Percentiles rank a stretch among this genome's conserved stretches.
Conservation (phyloP, 2,329 filamentous ascomycete genomes). For the Pezicula radicicola region DNA sequence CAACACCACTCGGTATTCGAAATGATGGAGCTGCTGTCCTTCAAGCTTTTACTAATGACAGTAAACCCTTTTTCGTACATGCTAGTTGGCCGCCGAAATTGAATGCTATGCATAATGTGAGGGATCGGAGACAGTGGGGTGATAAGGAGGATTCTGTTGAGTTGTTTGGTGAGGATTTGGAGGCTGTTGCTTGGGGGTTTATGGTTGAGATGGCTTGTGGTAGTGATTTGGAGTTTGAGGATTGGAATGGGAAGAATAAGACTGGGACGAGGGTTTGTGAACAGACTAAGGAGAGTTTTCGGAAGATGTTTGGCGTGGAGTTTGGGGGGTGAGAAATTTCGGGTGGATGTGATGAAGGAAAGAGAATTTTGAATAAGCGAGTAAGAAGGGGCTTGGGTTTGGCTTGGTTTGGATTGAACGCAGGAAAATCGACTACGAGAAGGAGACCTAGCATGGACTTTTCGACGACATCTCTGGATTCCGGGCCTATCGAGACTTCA, state of each 20-base stretch:
- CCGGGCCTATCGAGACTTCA: too few species aligned
- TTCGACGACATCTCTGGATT: too few species aligned
- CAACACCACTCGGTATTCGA: slow-evolving; percentile 5
- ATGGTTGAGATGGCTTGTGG: slow-evolving; percentile 20
- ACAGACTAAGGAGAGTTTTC: slow-evolving; percentile 9
- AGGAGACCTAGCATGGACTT: too few species aligned
- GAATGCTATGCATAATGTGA: slow-evolving; percentile 12
- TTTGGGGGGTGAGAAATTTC: neutral
- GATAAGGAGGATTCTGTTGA: neutral
- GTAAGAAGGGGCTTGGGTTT: too few species aligned
- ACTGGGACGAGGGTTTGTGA: slow-evolving; percentile 10
- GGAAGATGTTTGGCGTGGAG: slow-evolving; percentile 11
- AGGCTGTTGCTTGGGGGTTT: slow-evolving; percentile 13
- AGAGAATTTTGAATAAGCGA: too few species aligned
- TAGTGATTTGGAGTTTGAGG: slow-evolving; percentile 6
- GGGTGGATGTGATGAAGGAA: too few species aligned
- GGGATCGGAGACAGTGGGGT: slow-evolving; percentile 12
- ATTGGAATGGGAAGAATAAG: slow-evolving; percentile 13
- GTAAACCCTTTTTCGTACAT: slow-evolving; percentile 15
- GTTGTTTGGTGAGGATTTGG: slow-evolving; percentile 13
- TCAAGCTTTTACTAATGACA: slow-evolving; percentile 7
- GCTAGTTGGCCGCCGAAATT: slow-evolving; percentile 16
- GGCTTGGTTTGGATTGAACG: too few species aligned
- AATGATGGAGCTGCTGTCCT: slow-evolving; percentile 9
- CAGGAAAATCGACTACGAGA: too few species aligned